Base-by-base conservation (phyloP, 192 early-diverging fungal genomes). In the Backusella luteola region DNA sequence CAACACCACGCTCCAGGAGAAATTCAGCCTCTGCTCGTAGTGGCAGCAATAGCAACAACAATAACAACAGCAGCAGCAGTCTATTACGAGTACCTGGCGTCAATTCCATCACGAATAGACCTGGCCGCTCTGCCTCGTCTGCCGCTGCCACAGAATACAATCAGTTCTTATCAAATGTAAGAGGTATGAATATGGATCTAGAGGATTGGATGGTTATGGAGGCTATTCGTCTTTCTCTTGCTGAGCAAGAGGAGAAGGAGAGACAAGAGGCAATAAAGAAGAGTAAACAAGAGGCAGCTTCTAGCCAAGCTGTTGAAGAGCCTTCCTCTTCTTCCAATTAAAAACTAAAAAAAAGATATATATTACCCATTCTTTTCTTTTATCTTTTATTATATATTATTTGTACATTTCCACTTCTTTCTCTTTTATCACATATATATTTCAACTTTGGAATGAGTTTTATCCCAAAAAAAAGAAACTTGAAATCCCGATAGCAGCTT, bases 171-270 rank as follows among this genome's bases (percentile, higher is more conserved):
- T 73, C 83, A 0, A 94, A 91, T 0, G 91, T 96, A 91, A 82
- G 91, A 26, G 84, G 89, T 52, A 91, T 94, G 78, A 94, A 92
- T 29, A 90, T 90, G 19, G 93, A 98, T 73, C 73, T 98, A 32
- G 96, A 98, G 73, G 97, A 98, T 73, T 81, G 94, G 76, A 91
- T 98, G 95, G 79, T 98, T 1, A 91, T 96, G 88, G 94, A 97
- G 80, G 97, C 97, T 1, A 94, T 98, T 34, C 82, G 96, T 46
- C 81, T 90, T 72, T 93, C 91, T 76, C 77, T 96, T 49, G 81
- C 86, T 67, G 93, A 91, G 71, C 81, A 88, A 44, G 87, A 92
- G 42, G 86, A 88, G 29, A 77, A 82, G 42, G 74, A 80, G 29
- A 69, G 85, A 41, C 77, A 86, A 63, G 86, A 86, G 36, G 41